Base-by-base conservation (phyloP, 2,329 filamentous ascomycete species). In the Fusarium concolor region DNA sequence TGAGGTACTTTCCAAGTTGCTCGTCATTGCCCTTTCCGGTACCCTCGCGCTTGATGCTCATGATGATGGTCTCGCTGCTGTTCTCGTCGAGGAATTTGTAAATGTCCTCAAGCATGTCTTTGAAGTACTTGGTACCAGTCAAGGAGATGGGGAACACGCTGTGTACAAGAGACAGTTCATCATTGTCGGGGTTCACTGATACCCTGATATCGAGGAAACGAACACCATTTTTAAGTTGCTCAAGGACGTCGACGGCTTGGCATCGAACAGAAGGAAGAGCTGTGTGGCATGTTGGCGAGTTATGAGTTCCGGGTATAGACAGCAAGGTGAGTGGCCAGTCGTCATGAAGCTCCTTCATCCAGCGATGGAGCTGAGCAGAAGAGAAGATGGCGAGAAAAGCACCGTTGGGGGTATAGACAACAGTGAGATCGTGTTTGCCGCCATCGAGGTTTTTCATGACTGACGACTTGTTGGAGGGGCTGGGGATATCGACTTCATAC, bases 171-270 rank as follows among this genome's bases (percentile, higher is more conserved):
- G 90, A 83, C 17, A 98, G 85, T 39, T 87, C 85, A 76, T 93
- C 89, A 68, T 87, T 87, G 65, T 84, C 83, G 35, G 77, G 68
- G 68, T 75, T 80, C 56, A 81, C 83, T 35, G 81, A 84, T 56
- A 97, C 91, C 51, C 96, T 90, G 65, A 99, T 88, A 77, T 99
- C 96, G 70, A 99, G 89, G 84, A 97, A 98, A 51, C 96, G 93
- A 44, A 98, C 91, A 28, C 96, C 96, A 76, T 97, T 95, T 57
- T 89, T 84, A 28, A 99, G 88, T 79, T 99, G 96, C 53, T 90
- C 88, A 47, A 85, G 83, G 7, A 96, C 85, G 63, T 87, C 84
- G 18, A 94, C 93, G 33, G 92, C 90, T 81, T 99, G 96, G 79
- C 96, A 98, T 38, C 96, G 91, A 37, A 98, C 96, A 2, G 93